Evolutionary conservation across 305 asterid species (phyloP).

Genomic region (Coffea humblotiana): DNA sequence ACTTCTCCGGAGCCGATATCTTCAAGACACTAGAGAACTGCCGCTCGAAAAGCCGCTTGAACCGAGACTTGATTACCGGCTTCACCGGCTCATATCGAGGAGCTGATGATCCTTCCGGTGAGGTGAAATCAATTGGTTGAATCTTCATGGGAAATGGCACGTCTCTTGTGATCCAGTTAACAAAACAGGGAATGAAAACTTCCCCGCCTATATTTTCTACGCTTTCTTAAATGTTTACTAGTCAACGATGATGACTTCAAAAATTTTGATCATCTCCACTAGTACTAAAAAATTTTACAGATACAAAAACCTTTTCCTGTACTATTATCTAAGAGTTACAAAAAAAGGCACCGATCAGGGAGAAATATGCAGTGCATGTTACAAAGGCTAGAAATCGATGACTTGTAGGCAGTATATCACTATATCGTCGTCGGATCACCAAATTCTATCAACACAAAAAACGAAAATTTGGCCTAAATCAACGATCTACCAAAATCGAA

Average conservation of each 20-base stretch:
- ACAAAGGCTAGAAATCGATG: background rate
- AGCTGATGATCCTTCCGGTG: conserved; percentile 30
- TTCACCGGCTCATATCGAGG: conserved; percentile 50
- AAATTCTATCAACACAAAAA: conserved; percentile 27
- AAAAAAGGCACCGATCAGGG: conserved; percentile 12
- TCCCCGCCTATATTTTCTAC: background rate
- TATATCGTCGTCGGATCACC: conserved; percentile 5
- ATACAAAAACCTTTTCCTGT: background rate
- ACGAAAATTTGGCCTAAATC: conserved; percentile 24
- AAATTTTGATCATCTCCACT: conserved; percentile 17
- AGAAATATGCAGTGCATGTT: conserved; percentile 17
- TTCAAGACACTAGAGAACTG: conserved; percentile 56
- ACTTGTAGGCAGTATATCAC: background rate
- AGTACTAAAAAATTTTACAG: background rate
- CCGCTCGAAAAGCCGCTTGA: conserved; percentile 80
- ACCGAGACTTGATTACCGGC: conserved; percentile 56
- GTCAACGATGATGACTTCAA: conserved; percentile 21
- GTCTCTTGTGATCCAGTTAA: background rate
- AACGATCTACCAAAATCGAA: conserved; percentile 21
- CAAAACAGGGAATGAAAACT: conserved; percentile 1
- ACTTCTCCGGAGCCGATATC: conserved; percentile 47
- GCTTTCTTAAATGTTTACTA: conserved; percentile 8
- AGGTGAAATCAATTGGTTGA: conserved; percentile 65
- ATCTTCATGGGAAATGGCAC: conserved; percentile 68
- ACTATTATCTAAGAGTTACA: background rate